These are phyloP conservation scores for Adansonia grandidieri DNA, from an alignment of 441 rosid genomes.

Conservation along the genomic window DNA sequence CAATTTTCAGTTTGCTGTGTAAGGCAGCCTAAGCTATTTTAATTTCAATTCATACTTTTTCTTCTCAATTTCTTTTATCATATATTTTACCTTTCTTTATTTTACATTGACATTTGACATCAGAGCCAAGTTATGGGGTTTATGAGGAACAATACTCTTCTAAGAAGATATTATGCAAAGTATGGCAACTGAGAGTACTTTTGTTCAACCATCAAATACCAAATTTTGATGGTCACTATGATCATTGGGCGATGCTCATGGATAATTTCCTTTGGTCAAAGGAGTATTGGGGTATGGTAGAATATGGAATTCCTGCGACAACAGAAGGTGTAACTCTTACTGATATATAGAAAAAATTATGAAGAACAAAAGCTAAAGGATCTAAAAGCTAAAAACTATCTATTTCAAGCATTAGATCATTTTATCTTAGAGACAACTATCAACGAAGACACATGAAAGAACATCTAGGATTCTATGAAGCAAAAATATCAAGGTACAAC, in stretches of 20 bases:
- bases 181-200: background rate
- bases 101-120: too few relatives aligned
- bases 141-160: too few relatives aligned
- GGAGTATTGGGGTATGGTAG: background rate
- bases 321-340: background rate
- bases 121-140: too few relatives aligned
- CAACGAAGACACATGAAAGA: background rate
- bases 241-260: background rate
- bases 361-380: background rate
- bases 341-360: background rate
- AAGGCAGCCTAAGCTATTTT: too few relatives aligned
- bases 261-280: background rate
- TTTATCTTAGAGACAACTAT: background rate
- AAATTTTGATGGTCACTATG: background rate
- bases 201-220: background rate
- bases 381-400: background rate
- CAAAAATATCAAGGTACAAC: background rate
- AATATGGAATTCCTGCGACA: background rate
- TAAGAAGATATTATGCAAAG: too few relatives aligned
- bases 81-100: too few relatives aligned
- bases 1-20: too few relatives aligned
- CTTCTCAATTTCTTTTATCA: too few relatives aligned
- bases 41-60: too few relatives aligned
- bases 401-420: background rate
- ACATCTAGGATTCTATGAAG: background rate